Percentiles rank a stretch among this genome's conserved stretches.
Conservation (phyloP, 169 alveolate species). For the Plasmodium vivax region DNA sequence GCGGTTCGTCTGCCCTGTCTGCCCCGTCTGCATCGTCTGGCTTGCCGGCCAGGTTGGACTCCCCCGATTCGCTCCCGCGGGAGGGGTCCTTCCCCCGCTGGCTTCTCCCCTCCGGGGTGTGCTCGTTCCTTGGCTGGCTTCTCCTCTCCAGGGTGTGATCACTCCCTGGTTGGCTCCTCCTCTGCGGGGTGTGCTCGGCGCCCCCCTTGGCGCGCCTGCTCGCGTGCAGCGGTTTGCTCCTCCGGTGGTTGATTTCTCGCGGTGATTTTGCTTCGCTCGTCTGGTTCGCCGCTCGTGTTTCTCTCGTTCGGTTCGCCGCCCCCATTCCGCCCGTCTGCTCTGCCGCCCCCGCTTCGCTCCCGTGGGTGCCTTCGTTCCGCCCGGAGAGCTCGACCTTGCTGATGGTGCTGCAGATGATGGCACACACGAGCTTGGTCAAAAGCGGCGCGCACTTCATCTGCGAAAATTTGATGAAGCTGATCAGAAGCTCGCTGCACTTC, state of each 20-base stretch:
- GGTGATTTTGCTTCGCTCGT: neutral
- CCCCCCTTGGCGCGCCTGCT: neutral
- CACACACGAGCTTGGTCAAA: constrained; percentile 37
- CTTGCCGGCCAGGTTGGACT: neutral
- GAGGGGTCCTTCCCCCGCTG: neutral
- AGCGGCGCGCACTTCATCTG: neutral
- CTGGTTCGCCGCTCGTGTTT: neutral
- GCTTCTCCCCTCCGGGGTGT: neutral
- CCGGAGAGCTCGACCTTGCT: neutral
- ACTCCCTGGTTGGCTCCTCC: neutral
- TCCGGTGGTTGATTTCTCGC: neutral
- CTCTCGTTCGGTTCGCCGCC: neutral
- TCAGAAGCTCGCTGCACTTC: constrained; percentile 65
- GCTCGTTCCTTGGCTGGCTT: neutral
- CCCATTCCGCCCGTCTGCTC: neutral
- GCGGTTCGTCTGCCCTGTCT: neutral
- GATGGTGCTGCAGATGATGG: constrained; percentile 18
- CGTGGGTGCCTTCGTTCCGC: neutral
- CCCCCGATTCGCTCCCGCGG: neutral
- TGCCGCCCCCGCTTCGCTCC: neutral
- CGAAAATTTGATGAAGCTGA: constrained; percentile 35
- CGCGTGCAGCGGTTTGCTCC: neutral
- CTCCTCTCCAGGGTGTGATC: neutral
- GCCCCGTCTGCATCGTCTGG: neutral
- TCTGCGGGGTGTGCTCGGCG: neutral